Percentiles rank a stretch among this genome's conserved stretches.
phyloP scores from a whole-genome alignment of 1,284 basidiomycete species.

The Cutaneotrichosporon sp. region DNA sequence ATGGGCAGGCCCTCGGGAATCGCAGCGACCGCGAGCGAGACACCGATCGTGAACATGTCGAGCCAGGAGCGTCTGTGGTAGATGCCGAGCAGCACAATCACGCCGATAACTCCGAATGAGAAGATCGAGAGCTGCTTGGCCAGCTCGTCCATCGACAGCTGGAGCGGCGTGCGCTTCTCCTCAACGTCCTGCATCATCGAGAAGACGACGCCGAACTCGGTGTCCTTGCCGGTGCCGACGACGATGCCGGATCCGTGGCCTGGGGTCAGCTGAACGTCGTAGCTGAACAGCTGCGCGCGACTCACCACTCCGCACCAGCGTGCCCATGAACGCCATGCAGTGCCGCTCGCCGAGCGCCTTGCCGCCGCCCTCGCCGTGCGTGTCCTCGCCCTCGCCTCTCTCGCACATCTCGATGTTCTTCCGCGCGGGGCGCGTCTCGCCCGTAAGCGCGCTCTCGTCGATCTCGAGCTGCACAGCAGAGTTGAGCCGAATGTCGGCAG shows the following conservation, averaged over 20 bases:
- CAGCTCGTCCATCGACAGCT: slow-evolving; percentile 94
- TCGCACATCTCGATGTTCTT: slow-evolving; percentile 67
- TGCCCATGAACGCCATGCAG: slow-evolving; percentile 96
- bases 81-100: slow-evolving; percentile 90
- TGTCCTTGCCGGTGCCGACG: slow-evolving; percentile 83
- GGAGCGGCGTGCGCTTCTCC: slow-evolving; percentile 89
- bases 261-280: slow-evolving; percentile 43
- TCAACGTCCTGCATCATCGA: slow-evolving; percentile 98
- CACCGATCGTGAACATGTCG: slow-evolving; percentile 99
- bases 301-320: slow-evolving; percentile 84
- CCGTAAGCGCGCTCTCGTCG: slow-evolving; percentile 93
- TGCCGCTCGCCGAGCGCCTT: slow-evolving; percentile 78
- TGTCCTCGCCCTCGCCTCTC: slow-evolving; percentile 45
- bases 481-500: slow-evolving; percentile 85
- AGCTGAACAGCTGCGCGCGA: slow-evolving; percentile 4
- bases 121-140: slow-evolving; percentile 87
- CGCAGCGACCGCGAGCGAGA: slow-evolving; percentile 93
- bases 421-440: slow-evolving; percentile 79
- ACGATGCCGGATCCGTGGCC: slow-evolving; percentile 85
- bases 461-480: slow-evolving; percentile 82
- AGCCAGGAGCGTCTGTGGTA: slow-evolving; percentile 86
- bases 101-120: slow-evolving; percentile 88
- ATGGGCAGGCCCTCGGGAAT: slow-evolving; percentile 97
- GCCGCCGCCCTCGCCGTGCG: slow-evolving; percentile 58
- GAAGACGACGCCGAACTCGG: slow-evolving; percentile 96